Conservation (phyloP, 2,329 filamentous ascomycete species). For the Scedosporium aurantiacum region DNA sequence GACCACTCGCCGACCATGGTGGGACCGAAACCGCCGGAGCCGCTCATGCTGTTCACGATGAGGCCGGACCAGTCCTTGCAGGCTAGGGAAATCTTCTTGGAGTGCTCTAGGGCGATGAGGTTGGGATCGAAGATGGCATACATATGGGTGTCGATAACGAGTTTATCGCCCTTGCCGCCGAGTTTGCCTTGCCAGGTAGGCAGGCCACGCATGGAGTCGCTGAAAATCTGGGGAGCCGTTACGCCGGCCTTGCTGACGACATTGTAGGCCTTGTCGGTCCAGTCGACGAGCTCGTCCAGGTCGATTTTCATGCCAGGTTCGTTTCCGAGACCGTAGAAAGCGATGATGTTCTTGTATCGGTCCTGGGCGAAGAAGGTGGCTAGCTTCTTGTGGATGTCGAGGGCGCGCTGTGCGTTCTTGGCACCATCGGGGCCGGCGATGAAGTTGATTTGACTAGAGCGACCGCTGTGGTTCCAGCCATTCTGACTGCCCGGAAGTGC, state of each 20-base stretch:
- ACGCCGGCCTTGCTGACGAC: constrained; percentile 70
- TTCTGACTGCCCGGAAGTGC: constrained; percentile 90
- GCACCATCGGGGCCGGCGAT: constrained; percentile 79
- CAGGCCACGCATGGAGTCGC: constrained; percentile 89
- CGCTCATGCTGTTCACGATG: constrained; percentile 60
- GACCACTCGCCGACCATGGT: constrained; percentile 96
- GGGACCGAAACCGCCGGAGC: constrained; percentile 72
- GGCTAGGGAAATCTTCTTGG: constrained; percentile 74
- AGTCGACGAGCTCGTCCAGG: constrained; percentile 56
- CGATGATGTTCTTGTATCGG: constrained; percentile 82
- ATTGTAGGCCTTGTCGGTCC: constrained; percentile 65
- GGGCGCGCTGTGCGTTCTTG: constrained; percentile 66
- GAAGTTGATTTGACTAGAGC: constrained; percentile 73
- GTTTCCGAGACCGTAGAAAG: constrained; percentile 90
- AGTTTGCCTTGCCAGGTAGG: constrained; percentile 83
- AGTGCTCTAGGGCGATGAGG: constrained; percentile 72
- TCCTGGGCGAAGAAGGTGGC: constrained; percentile 88
- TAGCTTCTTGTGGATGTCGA: constrained; percentile 78
- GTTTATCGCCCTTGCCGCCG: constrained; percentile 48
- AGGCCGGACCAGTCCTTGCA: constrained; percentile 81
- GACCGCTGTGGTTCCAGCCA: constrained; percentile 93
- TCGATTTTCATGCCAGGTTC: constrained; percentile 83
- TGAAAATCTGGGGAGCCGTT: constrained; percentile 65
- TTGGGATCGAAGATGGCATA: constrained; percentile 96
- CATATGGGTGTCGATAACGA: constrained; percentile 94